Evolutionary conservation across 1,284 basidiomycete genomes (phyloP), one percentile per base, ranked within the genome.

Genomic region (Paramarasmius palmivorus): DNA sequence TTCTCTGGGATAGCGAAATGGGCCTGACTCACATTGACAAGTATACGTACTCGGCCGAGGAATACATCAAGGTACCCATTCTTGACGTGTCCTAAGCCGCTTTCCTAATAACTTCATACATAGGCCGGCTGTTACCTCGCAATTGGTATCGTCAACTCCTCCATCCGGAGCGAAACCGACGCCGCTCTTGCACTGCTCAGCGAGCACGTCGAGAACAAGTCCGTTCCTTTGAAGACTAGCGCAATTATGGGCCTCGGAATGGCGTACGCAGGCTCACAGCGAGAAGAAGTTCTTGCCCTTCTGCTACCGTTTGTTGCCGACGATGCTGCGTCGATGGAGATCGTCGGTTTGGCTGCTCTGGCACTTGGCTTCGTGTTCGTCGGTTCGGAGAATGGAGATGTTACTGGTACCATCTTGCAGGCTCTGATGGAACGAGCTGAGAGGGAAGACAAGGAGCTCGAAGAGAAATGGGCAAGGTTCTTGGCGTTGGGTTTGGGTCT

Each of bases 1-100:
- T 98, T 61, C 78, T 99, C 2, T 99, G 97, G 97, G 95, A 99
- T 70, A 93, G 93, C 25, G 97, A 99, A 57, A 82, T 90, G 55
- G 97, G 97, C 64, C 80, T 99, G 53, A 90, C 88, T 68, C 92
- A 96, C 63, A 90, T 98, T 61, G 97, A 99, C 79, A 98, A 95
- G 73, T 99, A 98, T 75, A 94, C 95, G 3, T 99, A 99, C 72
- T 95, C 93, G 0, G 75, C 90, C 7, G 96, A 99, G 65, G 97
- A 99, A 69, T 82, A 95, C 69, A 98, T 99, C 79, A 98, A 98
- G 77, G 88, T 83, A 37, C 20, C 36, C 19, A 59, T 35, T 60
- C 57, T 20, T 26, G 23, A 9, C 10, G 19, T 6, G n/a, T 8
- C 38, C 8, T 49, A 41, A 8, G 36, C 23, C 38, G 9, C 9